Evolutionary conservation across 805 yeast genomes (phyloP), one percentile per base, ranked within the genome.

Genomic region (Barnettozyma siamensis): DNA sequence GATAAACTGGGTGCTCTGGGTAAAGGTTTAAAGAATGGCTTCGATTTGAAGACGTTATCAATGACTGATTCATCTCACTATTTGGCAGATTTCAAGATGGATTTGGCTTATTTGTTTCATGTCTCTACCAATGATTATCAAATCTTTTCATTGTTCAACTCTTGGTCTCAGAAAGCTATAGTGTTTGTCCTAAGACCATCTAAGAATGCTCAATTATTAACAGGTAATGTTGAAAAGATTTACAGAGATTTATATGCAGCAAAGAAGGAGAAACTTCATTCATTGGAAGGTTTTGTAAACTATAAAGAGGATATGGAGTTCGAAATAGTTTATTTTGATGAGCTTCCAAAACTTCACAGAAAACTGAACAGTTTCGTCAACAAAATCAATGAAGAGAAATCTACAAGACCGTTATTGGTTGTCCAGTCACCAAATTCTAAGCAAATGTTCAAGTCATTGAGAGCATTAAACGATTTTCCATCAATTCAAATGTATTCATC

Each of bases 11-110:
- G 97, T 8, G 78, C 88, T 0, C 66, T 94, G 9, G 95, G 97
- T 7, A 76, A 74, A 53, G 95, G 96, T 23, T 65, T 93, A 43
- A 88, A 86, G 51, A 73, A 75, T 44, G 99, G 99, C 1, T 94
- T 94, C 60, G 77, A 83, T 12, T 55, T 75, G 42, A 75, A 75
- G 38, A 79, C 80, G 58, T 60, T 77, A 28, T 64, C 66, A 23
- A 57, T 63, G 40, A 63, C 72, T 6, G 75, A 76, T 5, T 56
- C 73, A 12, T 69, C 67, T 4, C 60, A 67, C 33, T 87, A 88
- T 52, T 62, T 88, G 48, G 62, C 67, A 37, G 62, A 70, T 29
- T 76, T 82, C 49, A 60, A 67, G 6, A 67, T 81, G 68, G 80
- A 76, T 32, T 64, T 80, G 10, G 63, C 82, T 4, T 85, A 83